These are phyloP conservation scores for Teratosphaeria epicoccoides DNA, from an alignment of 2,329 filamentous ascomycete genomes.

Conservation along the genomic window DNA sequence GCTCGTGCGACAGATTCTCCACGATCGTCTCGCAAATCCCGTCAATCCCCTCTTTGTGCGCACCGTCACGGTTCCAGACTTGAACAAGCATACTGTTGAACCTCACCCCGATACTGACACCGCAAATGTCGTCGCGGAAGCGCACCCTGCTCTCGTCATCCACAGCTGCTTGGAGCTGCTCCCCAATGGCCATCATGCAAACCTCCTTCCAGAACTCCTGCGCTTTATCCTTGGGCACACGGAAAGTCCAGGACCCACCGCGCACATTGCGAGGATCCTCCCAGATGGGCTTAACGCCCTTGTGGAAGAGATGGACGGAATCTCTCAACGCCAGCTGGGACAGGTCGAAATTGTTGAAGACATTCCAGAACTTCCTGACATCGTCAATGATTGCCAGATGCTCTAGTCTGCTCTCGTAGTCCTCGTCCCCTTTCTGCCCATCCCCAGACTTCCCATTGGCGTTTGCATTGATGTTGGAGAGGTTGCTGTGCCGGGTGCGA, in stretches of 20 bases:
- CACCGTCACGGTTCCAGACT: conserved; percentile 85
- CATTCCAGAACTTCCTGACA: conserved; percentile 40
- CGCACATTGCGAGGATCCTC: conserved; percentile 77
- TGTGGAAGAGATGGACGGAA: conserved; percentile 66
- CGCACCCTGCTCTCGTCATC: conserved; percentile 42
- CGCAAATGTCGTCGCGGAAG: conserved; percentile 71
- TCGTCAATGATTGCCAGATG: conserved; percentile 37
- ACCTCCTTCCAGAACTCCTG: conserved; percentile 73
- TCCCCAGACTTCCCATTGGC: conserved; percentile 3
- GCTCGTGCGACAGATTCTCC: conserved; percentile 59
- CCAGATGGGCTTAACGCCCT: conserved; percentile 71
- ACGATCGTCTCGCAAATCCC: conserved; percentile 63
- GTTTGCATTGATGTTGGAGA: conserved; percentile 12
- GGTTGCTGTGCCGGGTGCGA: conserved; percentile 11
- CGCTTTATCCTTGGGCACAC: conserved; percentile 63
- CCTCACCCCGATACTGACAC: conserved; percentile 74
- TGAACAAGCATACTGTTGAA: conserved; percentile 84
- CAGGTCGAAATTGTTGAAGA: conserved; percentile 63
- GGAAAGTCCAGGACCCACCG: conserved; percentile 87
- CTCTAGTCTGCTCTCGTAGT: conserved; percentile 37
- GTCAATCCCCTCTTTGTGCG: conserved; percentile 68
- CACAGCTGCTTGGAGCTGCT: conserved; percentile 64
- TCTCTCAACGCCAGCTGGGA: conserved; percentile 58
- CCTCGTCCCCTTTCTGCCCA: conserved; percentile 8
- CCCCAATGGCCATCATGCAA: conserved; percentile 71